Percentiles rank a stretch among this genome's conserved stretches.
phyloP scores from a whole-genome alignment of 2,329 filamentous ascomycete genomes.

The Fusarium goolgardi region DNA sequence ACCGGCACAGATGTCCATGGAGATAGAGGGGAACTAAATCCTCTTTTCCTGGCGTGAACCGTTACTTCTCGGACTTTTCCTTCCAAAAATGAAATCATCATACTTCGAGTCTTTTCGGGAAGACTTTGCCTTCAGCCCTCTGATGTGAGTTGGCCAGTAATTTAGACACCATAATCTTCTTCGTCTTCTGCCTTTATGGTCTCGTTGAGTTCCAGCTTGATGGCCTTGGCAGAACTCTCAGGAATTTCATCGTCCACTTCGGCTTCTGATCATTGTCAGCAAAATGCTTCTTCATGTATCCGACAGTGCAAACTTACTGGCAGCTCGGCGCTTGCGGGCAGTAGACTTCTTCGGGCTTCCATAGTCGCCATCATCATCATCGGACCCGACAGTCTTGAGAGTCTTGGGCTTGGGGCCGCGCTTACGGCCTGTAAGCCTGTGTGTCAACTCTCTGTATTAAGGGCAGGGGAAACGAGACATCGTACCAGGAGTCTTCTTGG shows the following conservation, averaged over 20 bases:
- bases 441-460: background rate
- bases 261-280: constrained; percentile 9
- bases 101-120: background rate
- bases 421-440: constrained; percentile 40
- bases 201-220: constrained; percentile 35
- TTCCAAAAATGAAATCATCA: background rate
- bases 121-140: background rate
- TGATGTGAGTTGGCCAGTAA: background rate
- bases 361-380: constrained; percentile 8
- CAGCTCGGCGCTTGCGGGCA: constrained; percentile 36
- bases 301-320: constrained; percentile 18
- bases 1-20: background rate
- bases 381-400: constrained; percentile 21
- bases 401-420: constrained; percentile 11
- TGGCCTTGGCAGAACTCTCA: constrained; percentile 32
- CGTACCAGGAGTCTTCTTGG: constrained; percentile 44
- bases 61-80: background rate
- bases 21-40: background rate
- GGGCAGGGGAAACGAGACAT: background rate
- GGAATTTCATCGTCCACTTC: constrained; percentile 11
- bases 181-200: constrained; percentile 31
- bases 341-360: constrained; percentile 27
- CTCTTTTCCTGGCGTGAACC: background rate
- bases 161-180: background rate
- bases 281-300: background rate